A percentile compares a stretch with the other conserved stretches of the same genome.
phyloP scores from a whole-genome alignment of 2,329 filamentous ascomycete species.

The Bertia moriformis region DNA sequence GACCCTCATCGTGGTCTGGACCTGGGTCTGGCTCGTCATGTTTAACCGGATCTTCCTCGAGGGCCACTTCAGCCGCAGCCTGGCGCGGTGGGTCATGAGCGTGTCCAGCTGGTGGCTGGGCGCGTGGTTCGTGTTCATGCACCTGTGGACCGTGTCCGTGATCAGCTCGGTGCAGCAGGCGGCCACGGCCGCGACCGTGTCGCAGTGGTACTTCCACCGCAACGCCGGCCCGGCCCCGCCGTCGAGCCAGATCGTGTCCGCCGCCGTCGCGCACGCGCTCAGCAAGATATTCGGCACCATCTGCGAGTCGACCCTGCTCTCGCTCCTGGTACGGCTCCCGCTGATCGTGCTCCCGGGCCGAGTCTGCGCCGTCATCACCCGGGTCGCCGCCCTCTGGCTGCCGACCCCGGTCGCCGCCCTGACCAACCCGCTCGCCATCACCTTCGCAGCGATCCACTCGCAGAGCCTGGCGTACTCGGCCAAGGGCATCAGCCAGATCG shows the following conservation, averaged over 20 bases:
- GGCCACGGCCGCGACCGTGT: constrained; percentile 86
- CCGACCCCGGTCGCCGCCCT: constrained; percentile 74
- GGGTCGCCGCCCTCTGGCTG: constrained; percentile 65
- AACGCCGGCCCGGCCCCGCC: constrained; percentile 65
- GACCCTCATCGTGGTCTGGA: constrained; percentile 67
- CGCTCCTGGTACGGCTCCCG: constrained; percentile 69
- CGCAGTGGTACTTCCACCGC: constrained; percentile 98
- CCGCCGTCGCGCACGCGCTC: constrained; percentile 66
- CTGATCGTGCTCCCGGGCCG: constrained; percentile 70
- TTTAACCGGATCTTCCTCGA: constrained; percentile 89
- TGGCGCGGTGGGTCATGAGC: constrained; percentile 63
- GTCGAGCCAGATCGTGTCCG: constrained; percentile 67
- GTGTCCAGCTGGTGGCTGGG: constrained; percentile 88
- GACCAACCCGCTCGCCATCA: constrained; percentile 82
- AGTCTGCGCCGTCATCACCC: constrained; percentile 43
- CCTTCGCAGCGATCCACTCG: constrained; percentile 86
- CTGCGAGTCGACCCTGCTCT: constrained; percentile 70
- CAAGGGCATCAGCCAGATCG: constrained; percentile 66
- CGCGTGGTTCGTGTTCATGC: constrained; percentile 82
- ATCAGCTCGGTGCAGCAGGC: constrained; percentile 79
- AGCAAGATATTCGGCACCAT: constrained; percentile 87
- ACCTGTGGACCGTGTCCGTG: constrained; percentile 84
- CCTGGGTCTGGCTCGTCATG: constrained; percentile 93
- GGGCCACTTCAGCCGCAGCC: constrained; percentile 59
- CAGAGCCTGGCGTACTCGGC: constrained; percentile 67